A percentile compares a stretch with the other conserved stretches of the same genome.
phyloP scores from a whole-genome alignment of 1,284 basidiomycete genomes.

The Clitocybe nebularis region DNA sequence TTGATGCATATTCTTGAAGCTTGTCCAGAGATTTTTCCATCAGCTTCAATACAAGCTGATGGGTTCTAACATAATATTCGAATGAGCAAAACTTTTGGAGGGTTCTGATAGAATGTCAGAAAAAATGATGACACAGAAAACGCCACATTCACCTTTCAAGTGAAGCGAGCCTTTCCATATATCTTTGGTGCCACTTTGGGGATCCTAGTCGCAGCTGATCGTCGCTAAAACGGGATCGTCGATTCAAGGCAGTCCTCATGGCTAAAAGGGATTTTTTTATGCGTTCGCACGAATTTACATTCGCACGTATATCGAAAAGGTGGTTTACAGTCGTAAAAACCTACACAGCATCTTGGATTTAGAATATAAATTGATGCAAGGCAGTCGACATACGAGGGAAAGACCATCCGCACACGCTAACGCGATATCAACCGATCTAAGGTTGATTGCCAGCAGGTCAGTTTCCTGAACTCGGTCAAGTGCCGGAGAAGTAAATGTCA shows the following conservation, averaged over 20 bases:
- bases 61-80: neutral
- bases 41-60: conserved; percentile 16
- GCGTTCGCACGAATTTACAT: conserved; percentile 6
- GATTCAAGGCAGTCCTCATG: conserved; percentile 17
- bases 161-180: conserved; percentile 27
- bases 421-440: neutral
- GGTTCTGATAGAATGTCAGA: conserved; percentile 19
- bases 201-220: conserved; percentile 28
- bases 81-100: conserved; percentile 19
- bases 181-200: conserved; percentile 29
- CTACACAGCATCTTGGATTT: neutral
- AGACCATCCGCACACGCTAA: neutral
- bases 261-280: conserved; percentile 3
- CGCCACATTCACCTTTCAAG: conserved; percentile 26
- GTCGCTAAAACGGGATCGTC: conserved; percentile 24
- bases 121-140: neutral
- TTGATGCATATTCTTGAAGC: conserved; percentile 31
- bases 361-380: neutral
- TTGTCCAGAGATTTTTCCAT: conserved; percentile 24
- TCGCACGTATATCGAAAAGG: neutral
- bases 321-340: neutral
- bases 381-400: neutral
- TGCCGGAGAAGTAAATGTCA: neutral
- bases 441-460: neutral
- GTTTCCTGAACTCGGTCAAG: neutral